Evolutionary conservation across 2,329 filamentous ascomycete genomes (phyloP), one percentile per base, ranked within the genome.

Genomic region (Endothia cerciana): DNA sequence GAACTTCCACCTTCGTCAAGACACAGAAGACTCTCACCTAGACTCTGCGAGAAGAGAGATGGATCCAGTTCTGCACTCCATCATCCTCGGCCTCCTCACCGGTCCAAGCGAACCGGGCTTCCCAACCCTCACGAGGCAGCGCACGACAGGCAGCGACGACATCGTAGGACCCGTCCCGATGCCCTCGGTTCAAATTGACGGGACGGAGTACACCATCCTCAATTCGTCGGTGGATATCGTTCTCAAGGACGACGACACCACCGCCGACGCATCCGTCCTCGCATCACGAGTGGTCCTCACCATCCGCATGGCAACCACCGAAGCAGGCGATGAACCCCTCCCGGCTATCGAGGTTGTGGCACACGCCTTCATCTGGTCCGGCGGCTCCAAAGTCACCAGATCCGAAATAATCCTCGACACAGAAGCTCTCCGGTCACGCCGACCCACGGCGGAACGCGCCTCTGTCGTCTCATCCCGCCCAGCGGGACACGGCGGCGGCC

Each of bases 221-320:
- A 25, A 17, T 2, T 40, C n/a, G 5, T 36, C 13, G 22, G 38
- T 25, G 15, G 30, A 58, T 30, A 41, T 58, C n/a, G 11, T 22
- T 4, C 55, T 58, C 33, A 58, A 25, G n/a, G n/a, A 58, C 17
- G n/a, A 25, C 6, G 22, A 33, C 28, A 36, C 1, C 28, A 10
- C 17, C 28, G 17, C n/a, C 36, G 13, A 28, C 10, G 7, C 36
- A 58, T 13, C 57, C 7, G 33, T 57, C 22, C 7, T 56, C n/a
- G 62, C 57, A 36, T 62, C 62, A n/a, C 63, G 65, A n/a, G 15
- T 64, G 19, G 53, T 66, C 33, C 25, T 66, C 49, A 45, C 47
- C 57, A n/a, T 61, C 25, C 30, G 65, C 13, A 36, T 33, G 1
- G 2, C 45, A 19, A n/a, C 40, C 45, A 1, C 11, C 2, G 15